Evolutionary conservation across 192 early-diverging fungal species (phyloP).

Genomic region (Coemansia sp.): DNA sequence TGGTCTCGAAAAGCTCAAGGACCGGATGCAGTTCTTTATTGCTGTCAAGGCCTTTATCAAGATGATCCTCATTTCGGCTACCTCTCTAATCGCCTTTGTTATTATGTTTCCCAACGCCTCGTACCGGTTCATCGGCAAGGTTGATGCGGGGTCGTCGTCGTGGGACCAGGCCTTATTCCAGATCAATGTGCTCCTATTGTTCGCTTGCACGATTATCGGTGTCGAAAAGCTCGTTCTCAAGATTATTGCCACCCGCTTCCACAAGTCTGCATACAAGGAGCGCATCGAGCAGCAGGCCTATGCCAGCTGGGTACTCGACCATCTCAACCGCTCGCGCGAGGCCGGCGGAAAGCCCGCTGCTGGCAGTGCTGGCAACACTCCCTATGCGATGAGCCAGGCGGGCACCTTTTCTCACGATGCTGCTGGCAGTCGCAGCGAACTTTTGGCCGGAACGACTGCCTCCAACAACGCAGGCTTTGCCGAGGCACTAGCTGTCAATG

Average conservation of each 20-base stretch:
- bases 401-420: slow-evolving; percentile 27
- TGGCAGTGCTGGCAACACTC: slow-evolving; percentile 20
- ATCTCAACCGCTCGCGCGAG: slow-evolving; percentile 59
- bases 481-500: neutral
- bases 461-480: neutral
- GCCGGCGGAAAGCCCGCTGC: neutral
- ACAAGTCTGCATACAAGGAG: slow-evolving; percentile 67
- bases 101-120: slow-evolving; percentile 58
- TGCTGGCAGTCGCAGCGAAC: slow-evolving; percentile 41
- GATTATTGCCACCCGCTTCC: slow-evolving; percentile 67
- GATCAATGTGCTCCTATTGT: slow-evolving; percentile 57
- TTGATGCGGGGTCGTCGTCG: slow-evolving; percentile 32
- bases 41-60: slow-evolving; percentile 63
- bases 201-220: slow-evolving; percentile 56
- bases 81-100: slow-evolving; percentile 57
- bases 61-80: slow-evolving; percentile 57
- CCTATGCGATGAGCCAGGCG: slow-evolving; percentile 18
- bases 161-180: slow-evolving; percentile 62
- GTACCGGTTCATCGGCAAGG: slow-evolving; percentile 50
- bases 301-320: slow-evolving; percentile 63
- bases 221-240: slow-evolving; percentile 67
- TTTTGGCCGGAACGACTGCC: slow-evolving; percentile 12
- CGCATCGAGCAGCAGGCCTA: slow-evolving; percentile 63
- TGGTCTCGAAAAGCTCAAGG: slow-evolving; percentile 57
- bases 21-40: slow-evolving; percentile 59